Percentiles rank a stretch among this genome's conserved stretches.
phyloP scores from a whole-genome alignment of 371 early-diverging fungal species.

The Lichtheimia ramosa region DNA sequence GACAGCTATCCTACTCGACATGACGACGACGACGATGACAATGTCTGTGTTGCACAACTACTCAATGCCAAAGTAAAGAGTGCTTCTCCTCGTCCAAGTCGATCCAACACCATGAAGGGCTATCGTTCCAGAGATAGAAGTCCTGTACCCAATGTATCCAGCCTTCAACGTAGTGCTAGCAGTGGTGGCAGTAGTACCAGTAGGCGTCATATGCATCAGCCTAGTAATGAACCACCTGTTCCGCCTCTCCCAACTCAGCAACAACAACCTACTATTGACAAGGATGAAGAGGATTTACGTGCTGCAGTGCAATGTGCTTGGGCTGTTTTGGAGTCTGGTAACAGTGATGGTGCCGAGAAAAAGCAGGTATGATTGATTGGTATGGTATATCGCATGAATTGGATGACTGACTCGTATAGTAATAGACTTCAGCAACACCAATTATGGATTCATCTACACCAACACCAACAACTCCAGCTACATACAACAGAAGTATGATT shows the following conservation, averaged over 20 bases:
- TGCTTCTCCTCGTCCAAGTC: constrained; percentile 12
- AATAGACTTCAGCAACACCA: constrained; percentile 13
- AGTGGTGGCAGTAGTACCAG: not conserved
- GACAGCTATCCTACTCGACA: too few relatives aligned
- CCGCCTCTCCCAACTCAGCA: not conserved
- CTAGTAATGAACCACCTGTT: too few relatives aligned
- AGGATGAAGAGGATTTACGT: constrained; percentile 30
- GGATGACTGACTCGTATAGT: too few relatives aligned
- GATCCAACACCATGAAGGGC: constrained; percentile 9
- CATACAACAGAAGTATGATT: constrained; percentile 2
- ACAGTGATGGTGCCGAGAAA: not conserved
- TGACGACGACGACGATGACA: constrained; percentile 36
- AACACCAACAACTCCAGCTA: constrained; percentile 4
- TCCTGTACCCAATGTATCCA: not conserved
- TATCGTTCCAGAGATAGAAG: not conserved
- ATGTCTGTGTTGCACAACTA: constrained; percentile 28
- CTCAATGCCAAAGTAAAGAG: constrained; percentile 12
- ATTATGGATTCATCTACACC: constrained; percentile 19
- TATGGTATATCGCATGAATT: not conserved
- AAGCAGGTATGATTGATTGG: constrained; percentile 9
- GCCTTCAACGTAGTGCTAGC: constrained; percentile 5
- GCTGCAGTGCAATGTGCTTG: constrained; percentile 34
- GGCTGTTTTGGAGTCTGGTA: constrained; percentile 18
- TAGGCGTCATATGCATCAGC: too few relatives aligned
- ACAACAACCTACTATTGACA: constrained; percentile 1